Base-by-base conservation (phyloP, 371 early-diverging fungal species). In the Blastocladiella emersonii region DNA sequence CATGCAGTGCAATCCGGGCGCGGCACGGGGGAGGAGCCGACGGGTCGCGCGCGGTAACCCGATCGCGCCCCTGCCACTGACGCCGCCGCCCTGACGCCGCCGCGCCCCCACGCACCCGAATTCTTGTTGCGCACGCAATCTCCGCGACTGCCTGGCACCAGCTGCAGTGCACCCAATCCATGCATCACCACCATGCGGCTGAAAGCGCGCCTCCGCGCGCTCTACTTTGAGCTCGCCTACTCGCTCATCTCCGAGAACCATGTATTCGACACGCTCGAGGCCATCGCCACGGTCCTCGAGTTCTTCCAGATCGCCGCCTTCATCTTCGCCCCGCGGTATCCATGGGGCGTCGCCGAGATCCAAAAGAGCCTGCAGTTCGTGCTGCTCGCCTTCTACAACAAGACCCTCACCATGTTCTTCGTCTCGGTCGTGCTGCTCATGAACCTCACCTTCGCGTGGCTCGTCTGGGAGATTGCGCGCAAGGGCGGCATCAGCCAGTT, bases 141-240 rank as follows among this genome's bases (percentile, higher is more conserved):
- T n/a, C n/a, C n/a, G n/a, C n/a, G n/a, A n/a, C n/a, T n/a, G n/a
- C n/a, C n/a, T n/a, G n/a, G n/a, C n/a, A n/a, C n/a, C n/a, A n/a
- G n/a, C n/a, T n/a, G n/a, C n/a, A n/a, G n/a, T n/a, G n/a, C n/a
- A n/a, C n/a, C n/a, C n/a, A n/a, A n/a, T n/a, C n/a, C n/a, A n/a
- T n/a, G n/a, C n/a, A n/a, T n/a, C n/a, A n/a, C n/a, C n/a, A 48
- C n/a, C 8, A 48, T 48, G 48, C 21, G 25, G 25, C 48, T 48
- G n/a, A 19, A 21, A 1, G 23, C 19, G 48, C 48, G 48, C 21
- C 23, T n/a, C 3, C 48, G n/a, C 10, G 19, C 48, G n/a, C 48
- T 48, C 48, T 48, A 48, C 48, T 48, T 48, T n/a, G 48, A 48
- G 25, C n/a, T 48, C 10, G 48, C 48, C n/a, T 48, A n/a, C 48